Conservation (phyloP, 345 rosid species). For the Hibiscus trionum region DNA sequence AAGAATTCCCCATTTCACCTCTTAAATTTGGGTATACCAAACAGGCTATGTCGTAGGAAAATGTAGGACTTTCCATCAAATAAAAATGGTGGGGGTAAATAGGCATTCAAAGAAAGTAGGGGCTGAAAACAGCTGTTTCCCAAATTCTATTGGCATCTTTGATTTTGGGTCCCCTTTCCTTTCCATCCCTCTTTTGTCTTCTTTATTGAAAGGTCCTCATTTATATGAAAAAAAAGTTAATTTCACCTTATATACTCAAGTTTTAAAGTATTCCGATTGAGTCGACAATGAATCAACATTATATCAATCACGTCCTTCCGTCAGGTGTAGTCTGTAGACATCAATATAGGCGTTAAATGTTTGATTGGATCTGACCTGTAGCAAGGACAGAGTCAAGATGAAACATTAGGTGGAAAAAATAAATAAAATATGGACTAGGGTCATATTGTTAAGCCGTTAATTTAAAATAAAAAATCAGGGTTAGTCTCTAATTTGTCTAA, state of each 20-base stretch:
- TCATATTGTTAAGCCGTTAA: too few species aligned
- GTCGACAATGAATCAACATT: neutral
- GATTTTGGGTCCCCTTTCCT: neutral
- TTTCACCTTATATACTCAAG: neutral
- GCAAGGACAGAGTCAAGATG: too few species aligned
- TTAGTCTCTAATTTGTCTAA: too few species aligned
- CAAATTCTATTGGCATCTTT: neutral
- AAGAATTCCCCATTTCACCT: neutral
- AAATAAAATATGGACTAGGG: too few species aligned
- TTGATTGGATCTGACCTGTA: too few species aligned
- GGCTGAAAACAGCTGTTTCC: neutral
- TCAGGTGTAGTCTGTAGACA: too few species aligned
- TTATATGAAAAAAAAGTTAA: neutral
- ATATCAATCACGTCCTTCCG: neutral
- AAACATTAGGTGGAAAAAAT: too few species aligned
- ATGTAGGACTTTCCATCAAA: neutral
- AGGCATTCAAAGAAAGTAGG: neutral
- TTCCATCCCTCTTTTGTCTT: neutral
- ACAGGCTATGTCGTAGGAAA: neutral
- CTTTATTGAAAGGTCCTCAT: neutral
- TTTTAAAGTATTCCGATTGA: neutral
- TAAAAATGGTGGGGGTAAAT: neutral
- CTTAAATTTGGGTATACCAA: neutral
- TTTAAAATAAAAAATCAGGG: too few species aligned
- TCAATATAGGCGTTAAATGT: neutral